These are phyloP conservation scores for Diacronema lutheri DNA, from an alignment of 78 protist species.

Conservation along the genomic window DNA sequence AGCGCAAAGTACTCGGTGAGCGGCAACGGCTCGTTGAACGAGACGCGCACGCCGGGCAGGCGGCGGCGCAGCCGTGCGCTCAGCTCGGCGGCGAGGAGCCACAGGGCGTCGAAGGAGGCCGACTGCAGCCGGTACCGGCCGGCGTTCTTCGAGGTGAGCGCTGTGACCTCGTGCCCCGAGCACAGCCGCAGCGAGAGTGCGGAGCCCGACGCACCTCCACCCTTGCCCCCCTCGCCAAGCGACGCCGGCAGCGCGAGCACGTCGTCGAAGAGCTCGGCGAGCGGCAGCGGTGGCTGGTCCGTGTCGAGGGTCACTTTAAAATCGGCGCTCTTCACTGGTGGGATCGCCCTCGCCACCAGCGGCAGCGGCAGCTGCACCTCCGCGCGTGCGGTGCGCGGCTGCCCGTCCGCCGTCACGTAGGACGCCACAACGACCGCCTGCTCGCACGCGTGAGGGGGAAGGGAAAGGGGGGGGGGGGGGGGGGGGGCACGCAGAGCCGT, in stretches of 20 bases:
- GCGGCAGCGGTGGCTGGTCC: slow-evolving; percentile 42
- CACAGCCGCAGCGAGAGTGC: slow-evolving; percentile 13
- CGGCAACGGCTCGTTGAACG: slow-evolving; percentile 6
- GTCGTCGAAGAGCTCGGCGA: slow-evolving; percentile 45
- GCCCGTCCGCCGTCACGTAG: background rate
- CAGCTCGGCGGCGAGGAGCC: slow-evolving; percentile 34
- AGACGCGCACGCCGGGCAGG: no score
- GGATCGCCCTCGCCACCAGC: slow-evolving; percentile 1
- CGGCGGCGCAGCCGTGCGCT: no score
- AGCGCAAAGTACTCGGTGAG: slow-evolving; percentile 21
- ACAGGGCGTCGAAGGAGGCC: slow-evolving; percentile 17
- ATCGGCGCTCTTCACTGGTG: slow-evolving; percentile 21
- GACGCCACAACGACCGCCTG: background rate
- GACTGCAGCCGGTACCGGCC: slow-evolving; percentile 39
- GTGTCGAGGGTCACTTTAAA: slow-evolving; percentile 45
- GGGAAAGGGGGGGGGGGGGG: no score
- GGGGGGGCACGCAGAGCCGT: no score
- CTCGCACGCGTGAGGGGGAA: no score
- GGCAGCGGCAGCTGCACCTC: slow-evolving; percentile 23
- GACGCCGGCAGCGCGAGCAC: no score
- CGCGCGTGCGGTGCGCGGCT: slow-evolving; percentile 15
- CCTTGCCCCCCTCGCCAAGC: no score
- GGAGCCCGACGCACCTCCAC: no score
- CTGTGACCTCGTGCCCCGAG: slow-evolving; percentile 41
- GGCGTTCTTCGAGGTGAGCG: slow-evolving; percentile 44